A percentile compares a stretch with the other conserved stretches of the same genome.
These are phyloP conservation scores for Pichia sp. DNA, from an alignment of 1,139 yeast species.

Conservation along the genomic window DNA sequence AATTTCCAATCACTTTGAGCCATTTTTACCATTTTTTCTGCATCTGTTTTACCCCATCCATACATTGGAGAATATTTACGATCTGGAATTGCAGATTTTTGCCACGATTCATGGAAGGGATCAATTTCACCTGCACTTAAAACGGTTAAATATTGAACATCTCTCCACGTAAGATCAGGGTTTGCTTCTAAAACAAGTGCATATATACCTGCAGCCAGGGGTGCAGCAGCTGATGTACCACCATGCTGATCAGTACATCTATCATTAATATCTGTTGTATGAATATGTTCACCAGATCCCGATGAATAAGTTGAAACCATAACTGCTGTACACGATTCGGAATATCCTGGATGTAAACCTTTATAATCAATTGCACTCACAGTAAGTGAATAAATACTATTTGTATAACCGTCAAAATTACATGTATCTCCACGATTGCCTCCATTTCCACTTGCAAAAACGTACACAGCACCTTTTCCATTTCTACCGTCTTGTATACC, in stretches of 20 bases:
- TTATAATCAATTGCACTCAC: conserved; percentile 88
- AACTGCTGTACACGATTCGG: conserved; percentile 94
- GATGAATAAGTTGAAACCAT: conserved; percentile 94
- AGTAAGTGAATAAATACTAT: conserved; percentile 90
- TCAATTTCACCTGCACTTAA: conserved; percentile 66
- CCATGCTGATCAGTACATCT: conserved; percentile 75
- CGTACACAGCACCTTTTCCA: conserved; percentile 81
- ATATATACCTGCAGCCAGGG: conserved; percentile 92
- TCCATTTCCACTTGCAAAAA: conserved; percentile 97
- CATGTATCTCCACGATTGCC: conserved; percentile 80
- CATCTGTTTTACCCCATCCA: conserved; percentile 93
- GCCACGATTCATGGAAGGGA: conserved; percentile 66
- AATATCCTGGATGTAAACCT: conserved; percentile 80
- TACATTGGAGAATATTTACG: conserved; percentile 73
- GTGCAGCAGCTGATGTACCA: conserved; percentile 99
- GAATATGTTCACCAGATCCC: conserved; percentile 85
- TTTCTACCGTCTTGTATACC: conserved; percentile 83
- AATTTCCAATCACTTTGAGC: conserved; percentile 69
- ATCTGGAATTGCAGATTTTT: conserved; percentile 49
- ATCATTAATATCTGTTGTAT: conserved; percentile 80
- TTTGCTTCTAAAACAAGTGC: conserved; percentile 76
- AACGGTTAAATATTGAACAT: conserved; percentile 78
- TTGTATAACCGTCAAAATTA: conserved; percentile 96
- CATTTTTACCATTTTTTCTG: conserved; percentile 62
- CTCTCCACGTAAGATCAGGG: conserved; percentile 93